These are phyloP conservation scores for Metschnikowia continentalis DNA, from an alignment of 805 yeast genomes.

Conservation along the genomic window DNA sequence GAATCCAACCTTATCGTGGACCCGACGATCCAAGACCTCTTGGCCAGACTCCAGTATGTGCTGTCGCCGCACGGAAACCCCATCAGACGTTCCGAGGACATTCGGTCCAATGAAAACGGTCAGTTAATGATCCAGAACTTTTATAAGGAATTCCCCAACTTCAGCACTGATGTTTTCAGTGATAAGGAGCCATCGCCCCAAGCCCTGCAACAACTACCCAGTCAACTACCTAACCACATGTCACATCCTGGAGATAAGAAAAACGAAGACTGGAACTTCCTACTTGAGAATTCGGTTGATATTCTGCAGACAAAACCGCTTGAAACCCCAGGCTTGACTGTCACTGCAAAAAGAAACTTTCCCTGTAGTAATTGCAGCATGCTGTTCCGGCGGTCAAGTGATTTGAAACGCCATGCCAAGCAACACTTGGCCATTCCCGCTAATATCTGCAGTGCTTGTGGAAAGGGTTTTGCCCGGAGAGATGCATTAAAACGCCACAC, in stretches of 20 bases:
- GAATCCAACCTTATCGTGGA: slow-evolving; percentile 46
- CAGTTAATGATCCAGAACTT: slow-evolving; percentile 40
- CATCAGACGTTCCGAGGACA: slow-evolving; percentile 29
- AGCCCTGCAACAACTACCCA: neutral
- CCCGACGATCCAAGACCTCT: slow-evolving; percentile 59
- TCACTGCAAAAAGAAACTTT: slow-evolving; percentile 33
- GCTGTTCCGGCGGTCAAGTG: slow-evolving; percentile 64
- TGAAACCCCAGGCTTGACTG: neutral
- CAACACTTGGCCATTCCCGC: slow-evolving; percentile 71
- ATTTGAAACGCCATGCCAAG: slow-evolving; percentile 69
- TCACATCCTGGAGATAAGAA: slow-evolving; percentile 10
- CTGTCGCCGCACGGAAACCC: slow-evolving; percentile 56
- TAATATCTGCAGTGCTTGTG: slow-evolving; percentile 70
- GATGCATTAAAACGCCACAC: slow-evolving; percentile 77
- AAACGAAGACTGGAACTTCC: slow-evolving; percentile 32
- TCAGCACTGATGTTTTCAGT: slow-evolving; percentile 38
- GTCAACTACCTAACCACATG: neutral
- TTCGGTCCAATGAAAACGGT: slow-evolving; percentile 37
- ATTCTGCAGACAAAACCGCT: slow-evolving; percentile 5
- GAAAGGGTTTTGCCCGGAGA: slow-evolving; percentile 79
- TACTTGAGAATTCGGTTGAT: slow-evolving; percentile 14
- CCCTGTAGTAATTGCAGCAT: slow-evolving; percentile 58
- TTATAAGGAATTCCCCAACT: slow-evolving; percentile 40
- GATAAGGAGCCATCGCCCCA: slow-evolving; percentile 2
- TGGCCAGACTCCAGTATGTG: slow-evolving; percentile 56